Percentiles rank a stretch among this genome's conserved stretches.
Conservation (phyloP, 2,329 filamentous ascomycete genomes). For the Aspergillus tamarii region DNA sequence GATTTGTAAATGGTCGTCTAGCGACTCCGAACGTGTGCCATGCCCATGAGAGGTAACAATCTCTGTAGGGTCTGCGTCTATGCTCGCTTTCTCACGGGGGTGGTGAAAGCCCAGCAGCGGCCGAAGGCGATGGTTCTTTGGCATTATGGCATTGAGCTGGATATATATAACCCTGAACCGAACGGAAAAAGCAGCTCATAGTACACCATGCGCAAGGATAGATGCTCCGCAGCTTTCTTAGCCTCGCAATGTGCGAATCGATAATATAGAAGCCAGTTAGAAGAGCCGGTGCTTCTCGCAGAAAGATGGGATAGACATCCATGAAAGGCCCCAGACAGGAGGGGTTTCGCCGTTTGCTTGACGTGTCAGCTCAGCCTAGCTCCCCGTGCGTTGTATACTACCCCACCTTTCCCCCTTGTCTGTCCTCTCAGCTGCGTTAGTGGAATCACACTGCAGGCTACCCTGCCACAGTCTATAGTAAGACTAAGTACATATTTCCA, state of each 20-base stretch:
- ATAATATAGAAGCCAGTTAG: background rate
- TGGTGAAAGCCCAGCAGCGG: background rate
- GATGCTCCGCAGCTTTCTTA: background rate
- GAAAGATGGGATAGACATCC: background rate
- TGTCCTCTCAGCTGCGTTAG: background rate
- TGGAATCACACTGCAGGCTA: background rate
- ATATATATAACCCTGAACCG: background rate
- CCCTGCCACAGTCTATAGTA: background rate
- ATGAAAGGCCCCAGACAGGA: background rate
- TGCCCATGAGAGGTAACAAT: background rate
- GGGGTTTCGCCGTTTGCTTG: background rate
- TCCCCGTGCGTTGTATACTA: background rate
- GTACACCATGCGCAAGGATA: background rate
- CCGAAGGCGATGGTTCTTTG: background rate
- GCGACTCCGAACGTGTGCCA: background rate
- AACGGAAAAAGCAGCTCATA: background rate
- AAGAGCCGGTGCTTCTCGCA: background rate
- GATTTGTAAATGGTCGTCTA: background rate
- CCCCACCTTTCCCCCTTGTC: background rate
- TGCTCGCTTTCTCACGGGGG: too few relatives aligned
- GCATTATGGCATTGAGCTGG: background rate
- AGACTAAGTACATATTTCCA: background rate
- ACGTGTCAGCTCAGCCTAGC: background rate
- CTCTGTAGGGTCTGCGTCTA: too few relatives aligned
- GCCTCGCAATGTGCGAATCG: background rate